Percentiles rank a stretch among this genome's conserved stretches.
Conservation (phyloP, 768 basidiomycete species). For the Wakefieldia striispora region DNA sequence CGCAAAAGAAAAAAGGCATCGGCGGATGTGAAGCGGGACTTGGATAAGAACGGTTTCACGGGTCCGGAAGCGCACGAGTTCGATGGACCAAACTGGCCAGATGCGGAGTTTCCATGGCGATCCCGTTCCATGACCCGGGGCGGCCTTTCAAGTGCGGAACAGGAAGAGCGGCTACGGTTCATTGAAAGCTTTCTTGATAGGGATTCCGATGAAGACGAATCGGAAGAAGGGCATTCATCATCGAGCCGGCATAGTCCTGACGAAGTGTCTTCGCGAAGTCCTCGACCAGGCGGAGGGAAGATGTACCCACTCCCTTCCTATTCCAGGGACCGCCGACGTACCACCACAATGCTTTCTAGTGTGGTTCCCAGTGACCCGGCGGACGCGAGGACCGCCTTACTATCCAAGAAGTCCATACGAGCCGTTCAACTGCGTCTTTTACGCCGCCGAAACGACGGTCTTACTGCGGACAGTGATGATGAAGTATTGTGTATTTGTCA, state of each 20-base stretch:
- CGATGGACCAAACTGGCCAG: slow-evolving; percentile 74
- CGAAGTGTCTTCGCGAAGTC: slow-evolving; percentile 18
- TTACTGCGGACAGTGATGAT: slow-evolving; percentile 39
- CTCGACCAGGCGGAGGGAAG: slow-evolving; percentile 50
- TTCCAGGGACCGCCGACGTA: slow-evolving; percentile 27
- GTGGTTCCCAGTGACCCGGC: slow-evolving; percentile 66
- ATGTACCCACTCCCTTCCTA: slow-evolving; percentile 53
- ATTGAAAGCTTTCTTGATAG: slow-evolving; percentile 73
- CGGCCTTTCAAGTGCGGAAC: slow-evolving; percentile 50
- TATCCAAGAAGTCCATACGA: slow-evolving; percentile 70
- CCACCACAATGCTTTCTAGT: slow-evolving; percentile 15
- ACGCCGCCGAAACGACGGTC: slow-evolving; percentile 39
- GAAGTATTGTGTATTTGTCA: slow-evolving; percentile 64
- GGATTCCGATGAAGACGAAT: slow-evolving; percentile 57
- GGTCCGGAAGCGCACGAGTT: slow-evolving; percentile 31
- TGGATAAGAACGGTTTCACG: slow-evolving; percentile 8
- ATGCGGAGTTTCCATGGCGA: slow-evolving; percentile 76
- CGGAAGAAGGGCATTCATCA: slow-evolving; percentile 23
- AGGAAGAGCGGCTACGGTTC: slow-evolving; percentile 58
- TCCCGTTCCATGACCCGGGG: slow-evolving; percentile 54
- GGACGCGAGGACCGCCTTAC: slow-evolving; percentile 69
- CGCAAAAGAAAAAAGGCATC: slow-evolving; percentile 52
- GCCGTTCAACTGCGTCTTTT: slow-evolving; percentile 50
- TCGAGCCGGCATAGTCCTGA: slow-evolving; percentile 9
- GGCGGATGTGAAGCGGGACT: slow-evolving; percentile 21